Evolutionary conservation across 164 flowering plant genomes (phyloP).

Genomic region (Dillenia turbinata): DNA sequence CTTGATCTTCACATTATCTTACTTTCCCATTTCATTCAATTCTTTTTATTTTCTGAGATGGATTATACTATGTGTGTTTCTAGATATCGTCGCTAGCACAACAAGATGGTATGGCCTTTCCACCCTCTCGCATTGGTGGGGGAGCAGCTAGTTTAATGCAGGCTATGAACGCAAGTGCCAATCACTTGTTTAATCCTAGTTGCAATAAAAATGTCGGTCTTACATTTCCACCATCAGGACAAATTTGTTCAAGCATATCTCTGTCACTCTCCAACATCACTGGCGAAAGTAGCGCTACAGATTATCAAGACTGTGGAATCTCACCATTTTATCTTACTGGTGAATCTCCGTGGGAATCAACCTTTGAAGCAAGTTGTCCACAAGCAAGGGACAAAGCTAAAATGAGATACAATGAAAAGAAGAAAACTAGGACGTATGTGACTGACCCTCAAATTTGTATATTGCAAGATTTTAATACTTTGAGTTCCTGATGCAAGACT

Average conservation of each 20-base stretch:
- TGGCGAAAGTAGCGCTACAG: constrained; percentile 56
- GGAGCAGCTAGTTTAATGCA: constrained; percentile 27
- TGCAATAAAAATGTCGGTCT: constrained; percentile 33
- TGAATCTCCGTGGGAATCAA: constrained; percentile 66
- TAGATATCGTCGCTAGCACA: constrained; percentile 38
- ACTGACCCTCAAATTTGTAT: constrained; percentile 3
- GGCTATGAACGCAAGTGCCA: constrained; percentile 22
- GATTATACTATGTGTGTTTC: neutral
- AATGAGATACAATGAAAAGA: constrained; percentile 83
- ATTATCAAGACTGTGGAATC: constrained; percentile 72
- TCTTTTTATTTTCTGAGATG: neutral
- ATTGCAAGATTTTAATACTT: neutral
- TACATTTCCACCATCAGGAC: constrained; percentile 40
- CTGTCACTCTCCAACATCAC: constrained; percentile 50
- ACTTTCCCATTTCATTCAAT: neutral
- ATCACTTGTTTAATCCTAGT: constrained; percentile 28
- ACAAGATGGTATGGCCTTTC: constrained; percentile 35
- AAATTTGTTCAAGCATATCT: constrained; percentile 47
- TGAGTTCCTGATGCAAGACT: neutral
- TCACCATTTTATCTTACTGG: constrained; percentile 44
- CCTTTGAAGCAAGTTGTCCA: constrained; percentile 41
- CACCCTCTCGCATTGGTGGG: constrained; percentile 30
- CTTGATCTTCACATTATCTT: neutral
- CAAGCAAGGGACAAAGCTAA: constrained; percentile 68
- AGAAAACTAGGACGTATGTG: constrained; percentile 63